These are phyloP conservation scores for Polymyxa betae DNA, from an alignment of 208 protist species.

Conservation along the genomic window DNA sequence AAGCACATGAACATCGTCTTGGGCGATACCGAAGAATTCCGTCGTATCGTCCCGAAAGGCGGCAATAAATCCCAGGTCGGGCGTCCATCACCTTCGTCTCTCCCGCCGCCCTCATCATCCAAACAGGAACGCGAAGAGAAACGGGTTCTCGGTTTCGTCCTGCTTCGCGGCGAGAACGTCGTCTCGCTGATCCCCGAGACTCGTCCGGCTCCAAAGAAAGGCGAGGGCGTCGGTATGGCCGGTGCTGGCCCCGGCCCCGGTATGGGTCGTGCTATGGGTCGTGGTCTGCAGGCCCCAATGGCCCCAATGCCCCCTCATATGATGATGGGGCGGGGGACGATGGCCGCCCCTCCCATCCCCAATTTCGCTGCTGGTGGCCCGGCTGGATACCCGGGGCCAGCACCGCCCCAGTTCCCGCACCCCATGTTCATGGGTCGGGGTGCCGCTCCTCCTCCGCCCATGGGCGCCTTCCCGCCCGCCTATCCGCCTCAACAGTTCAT, in stretches of 20 bases:
- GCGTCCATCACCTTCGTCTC: not conserved
- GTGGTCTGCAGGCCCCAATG: conserved; percentile 37
- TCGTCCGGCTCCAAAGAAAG: conserved; percentile 71
- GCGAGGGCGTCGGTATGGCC: conserved; percentile 33
- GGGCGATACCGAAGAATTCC: conserved; percentile 82
- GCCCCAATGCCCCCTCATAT: conserved; percentile 33
- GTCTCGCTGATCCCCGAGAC: conserved; percentile 81
- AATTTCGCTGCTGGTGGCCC: too few relatives aligned
- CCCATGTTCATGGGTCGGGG: conserved; percentile 6
- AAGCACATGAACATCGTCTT: conserved; percentile 89
- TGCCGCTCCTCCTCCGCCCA: not conserved
- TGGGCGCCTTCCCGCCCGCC: not conserved
- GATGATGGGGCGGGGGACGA: not conserved
- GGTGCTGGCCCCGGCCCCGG: conserved; percentile 11
- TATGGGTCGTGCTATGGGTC: conserved; percentile 1
- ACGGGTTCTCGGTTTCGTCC: conserved; percentile 78
- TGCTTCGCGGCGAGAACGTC: conserved; percentile 82
- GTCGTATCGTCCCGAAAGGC: conserved; percentile 74
- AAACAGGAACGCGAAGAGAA: conserved; percentile 79
- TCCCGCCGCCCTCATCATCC: conserved; percentile 62
- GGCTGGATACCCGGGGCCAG: not conserved
- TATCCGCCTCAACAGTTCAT: not conserved
- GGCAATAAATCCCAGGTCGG: conserved; percentile 50
- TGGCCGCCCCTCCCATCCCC: conserved; percentile 5
- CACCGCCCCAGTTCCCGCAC: conserved; percentile 25